Percentiles rank a stretch among this genome's conserved stretches.
phyloP scores from a whole-genome alignment of 2,329 filamentous ascomycete species.

The Apiospora aurea region DNA sequence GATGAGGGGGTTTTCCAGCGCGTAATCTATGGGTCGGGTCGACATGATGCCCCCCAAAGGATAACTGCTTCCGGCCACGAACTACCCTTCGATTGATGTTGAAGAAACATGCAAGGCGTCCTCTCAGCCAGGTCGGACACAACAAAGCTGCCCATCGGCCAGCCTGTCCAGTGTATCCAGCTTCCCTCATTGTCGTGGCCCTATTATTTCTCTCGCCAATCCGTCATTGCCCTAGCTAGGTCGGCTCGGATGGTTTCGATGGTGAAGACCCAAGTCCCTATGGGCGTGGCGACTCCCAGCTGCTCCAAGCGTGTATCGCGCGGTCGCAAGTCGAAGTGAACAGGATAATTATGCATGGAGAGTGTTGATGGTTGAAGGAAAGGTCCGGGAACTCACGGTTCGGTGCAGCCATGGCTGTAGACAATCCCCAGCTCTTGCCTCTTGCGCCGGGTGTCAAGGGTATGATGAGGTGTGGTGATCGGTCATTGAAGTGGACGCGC shows the following conservation, averaged over 20 bases:
- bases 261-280: not conserved
- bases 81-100: not conserved
- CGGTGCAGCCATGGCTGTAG: conserved; percentile 24
- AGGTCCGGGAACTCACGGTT: conserved; percentile 24
- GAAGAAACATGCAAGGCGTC: not conserved
- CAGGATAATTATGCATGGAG: conserved; percentile 14
- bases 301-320: conserved; percentile 3
- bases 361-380: conserved; percentile 10
- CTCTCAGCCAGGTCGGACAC: not conserved
- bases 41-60: not conserved
- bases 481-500: conserved; percentile 22
- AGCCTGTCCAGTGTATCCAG: not conserved
- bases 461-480: not conserved
- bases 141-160: not conserved
- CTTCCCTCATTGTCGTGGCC: not conserved
- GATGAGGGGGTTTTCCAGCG: not conserved
- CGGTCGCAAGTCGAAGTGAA: conserved; percentile 5
- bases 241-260: conserved; percentile 9
- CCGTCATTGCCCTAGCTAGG: conserved; percentile 4
- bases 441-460: conserved; percentile 13
- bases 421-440: conserved; percentile 22
- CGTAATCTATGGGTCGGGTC: not conserved
- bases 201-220: not conserved
- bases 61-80: not conserved
- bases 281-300: not conserved